Conservation (phyloP, 495 filamentous ascomycete genomes). For the Tricharina praecox region DNA sequence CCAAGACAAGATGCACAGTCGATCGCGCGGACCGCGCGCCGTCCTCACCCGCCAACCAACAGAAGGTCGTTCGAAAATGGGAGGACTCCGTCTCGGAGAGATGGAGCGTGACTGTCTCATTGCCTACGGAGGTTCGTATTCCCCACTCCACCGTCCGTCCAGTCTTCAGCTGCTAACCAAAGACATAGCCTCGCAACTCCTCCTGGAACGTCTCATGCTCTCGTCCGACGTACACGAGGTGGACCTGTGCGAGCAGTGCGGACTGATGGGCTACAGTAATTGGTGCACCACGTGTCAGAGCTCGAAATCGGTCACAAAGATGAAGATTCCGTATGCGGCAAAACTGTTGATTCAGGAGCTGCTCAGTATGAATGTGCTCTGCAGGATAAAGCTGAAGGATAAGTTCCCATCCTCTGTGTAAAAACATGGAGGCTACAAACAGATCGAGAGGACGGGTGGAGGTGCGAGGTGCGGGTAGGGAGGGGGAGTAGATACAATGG, state of each 20-base stretch:
- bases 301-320: slow-evolving; percentile 59
- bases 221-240: slow-evolving; percentile 77
- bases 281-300: slow-evolving; percentile 86
- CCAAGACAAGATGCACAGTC: slow-evolving; percentile 98
- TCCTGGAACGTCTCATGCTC: slow-evolving; percentile 88
- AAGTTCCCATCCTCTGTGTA: slow-evolving; percentile 49
- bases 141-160: too few relatives aligned
- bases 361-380: slow-evolving; percentile 92
- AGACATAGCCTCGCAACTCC: slow-evolving; percentile 66
- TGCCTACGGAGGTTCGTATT: slow-evolving; percentile 60
- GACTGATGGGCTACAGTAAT: slow-evolving; percentile 82
- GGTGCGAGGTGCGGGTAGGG: too few relatives aligned
- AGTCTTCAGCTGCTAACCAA: too few relatives aligned
- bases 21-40: slow-evolving; percentile 71
- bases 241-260: slow-evolving; percentile 83
- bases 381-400: slow-evolving; percentile 69
- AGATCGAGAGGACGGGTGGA: too few relatives aligned
- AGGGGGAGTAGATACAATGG: too few relatives aligned
- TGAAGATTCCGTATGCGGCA: slow-evolving; percentile 97
- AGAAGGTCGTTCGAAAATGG: slow-evolving; percentile 81
- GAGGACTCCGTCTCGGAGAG: slow-evolving; percentile 85
- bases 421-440: too few relatives aligned
- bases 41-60: slow-evolving; percentile 83
- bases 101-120: slow-evolving; percentile 98
- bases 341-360: slow-evolving; percentile 94